Percentiles rank a stretch among this genome's conserved stretches.
Evolutionary conservation across 345 rosid species (phyloP).

Genomic region (Reutealis trisperma): DNA sequence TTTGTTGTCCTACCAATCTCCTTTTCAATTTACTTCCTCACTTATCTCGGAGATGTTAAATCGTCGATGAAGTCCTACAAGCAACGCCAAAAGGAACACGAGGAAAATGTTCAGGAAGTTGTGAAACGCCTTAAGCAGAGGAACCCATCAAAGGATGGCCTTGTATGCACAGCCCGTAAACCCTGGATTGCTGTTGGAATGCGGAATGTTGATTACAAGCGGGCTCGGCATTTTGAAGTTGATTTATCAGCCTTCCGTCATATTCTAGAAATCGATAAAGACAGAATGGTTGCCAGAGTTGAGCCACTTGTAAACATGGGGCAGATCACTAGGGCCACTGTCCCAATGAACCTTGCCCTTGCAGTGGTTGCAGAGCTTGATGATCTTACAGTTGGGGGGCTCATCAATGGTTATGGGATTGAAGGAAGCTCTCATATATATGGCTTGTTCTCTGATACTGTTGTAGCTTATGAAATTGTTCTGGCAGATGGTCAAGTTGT

Average conservation of each 20-base stretch:
- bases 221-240: slow-evolving; percentile 94
- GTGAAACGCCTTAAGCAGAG: slow-evolving; percentile 85
- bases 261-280: slow-evolving; percentile 77
- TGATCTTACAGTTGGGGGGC: slow-evolving; percentile 98
- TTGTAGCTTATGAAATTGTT: slow-evolving; percentile 93
- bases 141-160: slow-evolving; percentile 83
- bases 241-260: slow-evolving; percentile 84
- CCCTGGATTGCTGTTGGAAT: slow-evolving; percentile 99
- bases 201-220: slow-evolving; percentile 98
- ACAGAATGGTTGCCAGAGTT: slow-evolving; percentile 87
- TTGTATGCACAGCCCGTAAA: slow-evolving; percentile 98
- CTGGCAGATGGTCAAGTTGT: slow-evolving; percentile 85
- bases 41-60: slow-evolving; percentile 88
- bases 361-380: slow-evolving; percentile 99
- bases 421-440: slow-evolving; percentile 98
- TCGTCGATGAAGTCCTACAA: slow-evolving; percentile 83
- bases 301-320: slow-evolving; percentile 99
- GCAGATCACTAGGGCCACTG: slow-evolving; percentile 79
- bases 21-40: slow-evolving; percentile 70
- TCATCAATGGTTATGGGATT: slow-evolving; percentile 96
- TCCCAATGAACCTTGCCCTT: slow-evolving; percentile 91
- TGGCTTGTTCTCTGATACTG: slow-evolving; percentile 96
- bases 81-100: slow-evolving; percentile 91
- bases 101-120: slow-evolving; percentile 79
- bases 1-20: slow-evolving; percentile 95